Evolutionary conservation across 805 yeast species (phyloP).

Genomic region (Barnettozyma botsteinii): DNA sequence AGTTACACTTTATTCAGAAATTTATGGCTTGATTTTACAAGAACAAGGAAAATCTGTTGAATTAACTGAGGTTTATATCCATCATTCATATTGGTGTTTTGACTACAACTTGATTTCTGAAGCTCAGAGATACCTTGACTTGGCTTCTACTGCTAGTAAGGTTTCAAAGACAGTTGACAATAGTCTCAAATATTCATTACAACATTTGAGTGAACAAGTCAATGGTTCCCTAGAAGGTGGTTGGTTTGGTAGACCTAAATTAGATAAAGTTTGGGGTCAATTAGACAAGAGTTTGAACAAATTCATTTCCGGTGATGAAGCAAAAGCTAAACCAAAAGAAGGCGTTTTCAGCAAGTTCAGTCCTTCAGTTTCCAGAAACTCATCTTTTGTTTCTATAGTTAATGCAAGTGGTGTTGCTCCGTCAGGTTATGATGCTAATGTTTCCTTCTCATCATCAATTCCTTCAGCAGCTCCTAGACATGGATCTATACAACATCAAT

Average conservation of each 20-base stretch:
- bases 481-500: background rate
- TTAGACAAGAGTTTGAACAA: constrained; percentile 73
- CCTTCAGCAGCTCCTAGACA: constrained; percentile 3
- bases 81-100: constrained; percentile 62
- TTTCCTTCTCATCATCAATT: constrained; percentile 6
- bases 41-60: constrained; percentile 32
- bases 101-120: constrained; percentile 57
- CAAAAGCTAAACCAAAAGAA: constrained; percentile 30
- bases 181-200: constrained; percentile 29
- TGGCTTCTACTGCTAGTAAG: constrained; percentile 35
- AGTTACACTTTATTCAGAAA: constrained; percentile 29
- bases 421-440: constrained; percentile 6
- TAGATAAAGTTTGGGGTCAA: constrained; percentile 86
- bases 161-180: constrained; percentile 33
- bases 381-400: constrained; percentile 23
- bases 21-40: constrained; percentile 16
- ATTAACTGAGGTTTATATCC: constrained; percentile 52
- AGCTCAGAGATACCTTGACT: constrained; percentile 61
- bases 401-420: constrained; percentile 6
- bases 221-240: constrained; percentile 48
- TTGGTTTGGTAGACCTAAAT: constrained; percentile 75
- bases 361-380: constrained; percentile 58
- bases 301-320: constrained; percentile 83
- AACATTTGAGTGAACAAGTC: constrained; percentile 39
- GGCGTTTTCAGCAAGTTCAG: constrained; percentile 69